These are phyloP conservation scores for Capsicum rhomboideum DNA, from an alignment of 257 asterid species.

Conservation along the genomic window DNA sequence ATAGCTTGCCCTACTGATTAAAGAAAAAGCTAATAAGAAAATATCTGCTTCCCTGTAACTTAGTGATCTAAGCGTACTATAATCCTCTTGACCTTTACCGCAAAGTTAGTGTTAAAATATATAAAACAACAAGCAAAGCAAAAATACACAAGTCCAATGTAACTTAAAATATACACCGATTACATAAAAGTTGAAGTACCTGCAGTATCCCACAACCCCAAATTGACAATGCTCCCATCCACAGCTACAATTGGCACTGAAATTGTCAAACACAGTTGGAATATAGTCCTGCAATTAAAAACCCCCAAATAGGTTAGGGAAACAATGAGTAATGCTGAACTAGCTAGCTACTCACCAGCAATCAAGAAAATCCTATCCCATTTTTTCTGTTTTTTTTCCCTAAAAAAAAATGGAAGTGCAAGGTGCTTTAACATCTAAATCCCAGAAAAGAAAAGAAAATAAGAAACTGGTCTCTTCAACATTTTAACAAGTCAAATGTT, in stretches of 20 bases:
- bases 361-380: neutral
- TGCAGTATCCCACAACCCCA: slow-evolving; percentile 85
- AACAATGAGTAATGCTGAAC: neutral
- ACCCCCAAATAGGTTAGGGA: neutral
- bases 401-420: neutral
- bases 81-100: slow-evolving; percentile 70
- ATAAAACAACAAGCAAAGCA: neutral
- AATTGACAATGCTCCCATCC: slow-evolving; percentile 61
- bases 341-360: neutral
- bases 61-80: slow-evolving; percentile 66
- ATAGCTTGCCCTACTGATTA: slow-evolving; percentile 74
- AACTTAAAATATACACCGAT: neutral
- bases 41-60: slow-evolving; percentile 86
- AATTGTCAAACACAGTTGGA: slow-evolving; percentile 75
- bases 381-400: neutral
- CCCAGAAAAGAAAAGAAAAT: neutral
- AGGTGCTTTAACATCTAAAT: neutral
- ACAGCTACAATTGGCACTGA: slow-evolving; percentile 74
- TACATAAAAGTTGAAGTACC: slow-evolving; percentile 35
- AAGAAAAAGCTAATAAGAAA: slow-evolving; percentile 68
- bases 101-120: neutral
- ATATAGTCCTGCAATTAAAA: slow-evolving; percentile 36
- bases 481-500: neutral
- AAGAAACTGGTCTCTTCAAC: neutral
- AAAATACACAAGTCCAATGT: neutral